Conservation (phyloP, 495 filamentous ascomycete genomes). For the Trichoderma erinaceum region DNA sequence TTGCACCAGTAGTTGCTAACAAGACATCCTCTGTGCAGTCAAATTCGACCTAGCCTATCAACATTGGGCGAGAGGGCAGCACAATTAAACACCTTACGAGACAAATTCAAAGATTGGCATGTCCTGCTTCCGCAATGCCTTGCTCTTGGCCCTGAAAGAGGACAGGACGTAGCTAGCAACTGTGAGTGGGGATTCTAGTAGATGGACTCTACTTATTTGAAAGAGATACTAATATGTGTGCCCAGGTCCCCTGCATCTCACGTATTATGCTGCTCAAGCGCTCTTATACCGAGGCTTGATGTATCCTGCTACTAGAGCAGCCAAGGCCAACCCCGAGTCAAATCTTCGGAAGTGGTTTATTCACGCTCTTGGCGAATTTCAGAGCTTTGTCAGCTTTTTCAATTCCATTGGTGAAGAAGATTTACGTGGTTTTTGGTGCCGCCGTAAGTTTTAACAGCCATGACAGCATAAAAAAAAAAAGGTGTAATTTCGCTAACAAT, state of each 20-base stretch:
- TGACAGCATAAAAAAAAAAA: background rate
- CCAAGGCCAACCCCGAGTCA: slow-evolving; percentile 7
- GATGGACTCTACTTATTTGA: background rate
- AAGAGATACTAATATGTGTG: background rate
- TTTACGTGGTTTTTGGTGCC: slow-evolving; percentile 8
- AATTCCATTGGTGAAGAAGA: background rate
- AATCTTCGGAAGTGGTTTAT: slow-evolving; percentile 5
- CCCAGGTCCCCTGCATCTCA: slow-evolving; percentile 2
- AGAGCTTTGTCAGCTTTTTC: slow-evolving; percentile 3
- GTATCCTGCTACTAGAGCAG: slow-evolving; percentile 8
- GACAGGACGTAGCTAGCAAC: background rate
- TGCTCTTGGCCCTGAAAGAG: background rate
- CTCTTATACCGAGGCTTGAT: slow-evolving; percentile 2
- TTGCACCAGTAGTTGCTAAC: background rate
- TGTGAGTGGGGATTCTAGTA: background rate
- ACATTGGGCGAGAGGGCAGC: background rate
- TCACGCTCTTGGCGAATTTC: background rate
- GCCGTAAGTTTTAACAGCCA: background rate
- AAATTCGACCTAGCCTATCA: background rate
- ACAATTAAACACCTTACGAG: background rate
- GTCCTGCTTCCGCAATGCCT: background rate
- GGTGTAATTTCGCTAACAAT: background rate
- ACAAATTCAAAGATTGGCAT: background rate
- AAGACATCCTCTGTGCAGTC: background rate
- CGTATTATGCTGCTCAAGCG: background rate